These are phyloP conservation scores for Laburnicola sp. DNA, from an alignment of 2,329 filamentous ascomycete genomes.

Conservation along the genomic window DNA sequence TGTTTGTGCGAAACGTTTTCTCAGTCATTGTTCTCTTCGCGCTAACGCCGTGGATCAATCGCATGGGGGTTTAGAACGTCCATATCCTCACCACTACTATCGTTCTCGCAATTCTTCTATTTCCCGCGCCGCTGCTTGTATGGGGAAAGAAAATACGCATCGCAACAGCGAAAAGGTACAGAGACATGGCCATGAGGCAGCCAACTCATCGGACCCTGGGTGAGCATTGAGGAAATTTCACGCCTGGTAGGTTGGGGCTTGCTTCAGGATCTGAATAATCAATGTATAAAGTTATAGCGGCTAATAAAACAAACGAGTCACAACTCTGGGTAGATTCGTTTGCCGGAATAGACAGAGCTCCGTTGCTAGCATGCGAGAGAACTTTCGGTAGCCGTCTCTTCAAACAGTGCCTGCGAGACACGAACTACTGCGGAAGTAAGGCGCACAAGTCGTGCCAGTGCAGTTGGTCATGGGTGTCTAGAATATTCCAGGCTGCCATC, in stretches of 20 bases:
- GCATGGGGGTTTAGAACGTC: constrained; percentile 47
- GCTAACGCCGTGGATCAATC: constrained; percentile 45
- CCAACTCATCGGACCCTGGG: constrained; percentile 15
- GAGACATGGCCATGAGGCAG: constrained; percentile 16
- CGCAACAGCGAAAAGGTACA: constrained; percentile 15
- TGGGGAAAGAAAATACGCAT: constrained; percentile 20
- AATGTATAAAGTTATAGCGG: too few relatives aligned
- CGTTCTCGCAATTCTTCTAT: constrained; percentile 34
- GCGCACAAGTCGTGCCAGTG: not conserved
- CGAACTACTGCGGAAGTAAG: not conserved
- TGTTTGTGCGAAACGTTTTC: constrained; percentile 51
- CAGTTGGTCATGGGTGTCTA: not conserved
- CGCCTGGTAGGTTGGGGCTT: too few relatives aligned
- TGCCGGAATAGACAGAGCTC: too few relatives aligned
- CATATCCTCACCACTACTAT: constrained; percentile 48
- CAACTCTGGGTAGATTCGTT: too few relatives aligned
- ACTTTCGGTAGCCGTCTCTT: too few relatives aligned
- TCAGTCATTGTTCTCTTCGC: constrained; percentile 53
- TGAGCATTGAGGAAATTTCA: too few relatives aligned
- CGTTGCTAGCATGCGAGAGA: too few relatives aligned
- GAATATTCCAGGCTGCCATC: not conserved
- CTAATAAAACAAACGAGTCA: too few relatives aligned
- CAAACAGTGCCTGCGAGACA: not conserved
- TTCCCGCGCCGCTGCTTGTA: constrained; percentile 16
- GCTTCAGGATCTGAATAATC: too few relatives aligned